Evolutionary conservation across 2,329 filamentous ascomycete genomes (phyloP).

Genomic region (Claviceps maximensis): DNA sequence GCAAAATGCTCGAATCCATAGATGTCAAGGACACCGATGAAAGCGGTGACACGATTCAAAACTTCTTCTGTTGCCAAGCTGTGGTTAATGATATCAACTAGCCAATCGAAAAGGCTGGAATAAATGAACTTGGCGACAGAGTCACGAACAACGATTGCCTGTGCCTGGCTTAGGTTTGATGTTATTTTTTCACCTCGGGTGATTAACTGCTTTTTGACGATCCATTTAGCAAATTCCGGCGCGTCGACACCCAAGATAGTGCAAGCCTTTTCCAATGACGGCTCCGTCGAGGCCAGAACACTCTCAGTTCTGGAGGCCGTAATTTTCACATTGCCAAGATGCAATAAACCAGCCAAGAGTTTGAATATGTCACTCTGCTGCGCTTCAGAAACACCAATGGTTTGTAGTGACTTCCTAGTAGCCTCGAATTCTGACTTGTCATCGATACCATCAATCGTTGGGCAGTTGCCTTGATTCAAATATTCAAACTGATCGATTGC

Average conservation of each 20-base stretch:
- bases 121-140: conserved; percentile 99
- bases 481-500: conserved; percentile 89
- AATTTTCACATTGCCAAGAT: conserved; percentile 95
- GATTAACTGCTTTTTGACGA: conserved; percentile 94
- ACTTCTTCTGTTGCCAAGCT: conserved; percentile 85
- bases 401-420: conserved; percentile 72
- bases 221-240: conserved; percentile 88
- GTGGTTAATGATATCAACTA: conserved; percentile 91
- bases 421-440: conserved; percentile 89
- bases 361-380: conserved; percentile 82
- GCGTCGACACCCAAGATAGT: conserved; percentile 77
- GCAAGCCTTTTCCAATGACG: conserved; percentile 69
- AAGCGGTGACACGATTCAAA: conserved; percentile 66
- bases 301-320: conserved; percentile 81
- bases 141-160: conserved; percentile 87
- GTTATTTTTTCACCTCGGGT: conserved; percentile 96
- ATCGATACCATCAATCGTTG: conserved; percentile 85
- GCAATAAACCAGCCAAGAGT: conserved; percentile 76
- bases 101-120: conserved; percentile 95
- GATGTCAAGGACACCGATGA: conserved; percentile 98
- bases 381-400: conserved; percentile 65
- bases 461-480: conserved; percentile 85
- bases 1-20: conserved; percentile 99
- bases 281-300: conserved; percentile 65
- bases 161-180: conserved; percentile 85